These are phyloP conservation scores for Erigeron canadensis DNA, from an alignment of 129 eudicot species.

Conservation along the genomic window DNA sequence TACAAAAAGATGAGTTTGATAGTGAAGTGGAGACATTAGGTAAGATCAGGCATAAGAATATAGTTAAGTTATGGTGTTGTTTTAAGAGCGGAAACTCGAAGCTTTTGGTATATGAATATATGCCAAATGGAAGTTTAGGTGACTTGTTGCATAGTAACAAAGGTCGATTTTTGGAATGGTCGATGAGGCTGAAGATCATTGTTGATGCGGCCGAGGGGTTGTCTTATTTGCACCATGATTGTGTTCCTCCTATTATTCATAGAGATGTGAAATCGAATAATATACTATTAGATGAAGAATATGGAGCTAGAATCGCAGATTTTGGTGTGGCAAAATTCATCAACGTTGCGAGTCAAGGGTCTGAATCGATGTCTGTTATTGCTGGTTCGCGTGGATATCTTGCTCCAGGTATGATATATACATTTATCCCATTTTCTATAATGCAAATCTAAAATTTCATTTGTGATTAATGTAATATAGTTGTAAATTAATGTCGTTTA, in stretches of 20 bases:
- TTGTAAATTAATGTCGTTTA: not conserved
- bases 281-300: constrained; percentile 66
- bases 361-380: constrained; percentile 77
- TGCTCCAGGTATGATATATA: constrained; percentile 65
- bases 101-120: constrained; percentile 80
- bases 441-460: not conserved
- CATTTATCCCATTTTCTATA: not conserved
- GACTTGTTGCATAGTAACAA: constrained; percentile 68
- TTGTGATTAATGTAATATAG: not conserved
- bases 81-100: constrained; percentile 55
- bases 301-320: constrained; percentile 85
- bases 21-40: constrained; percentile 84
- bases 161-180: constrained; percentile 72
- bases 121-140: constrained; percentile 92
- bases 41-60: constrained; percentile 84
- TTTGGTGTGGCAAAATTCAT: constrained; percentile 87
- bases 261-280: constrained; percentile 89
- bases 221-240: constrained; percentile 93
- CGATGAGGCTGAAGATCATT: constrained; percentile 62
- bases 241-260: constrained; percentile 82
- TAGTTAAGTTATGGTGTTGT: constrained; percentile 89
- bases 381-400: constrained; percentile 98
- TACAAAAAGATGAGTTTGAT: constrained; percentile 58
- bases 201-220: constrained; percentile 92
- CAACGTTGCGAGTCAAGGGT: constrained; percentile 37